Evolutionary conservation across 2,329 filamentous ascomycete genomes (phyloP).

Genomic region (Verticillium klebahnii): DNA sequence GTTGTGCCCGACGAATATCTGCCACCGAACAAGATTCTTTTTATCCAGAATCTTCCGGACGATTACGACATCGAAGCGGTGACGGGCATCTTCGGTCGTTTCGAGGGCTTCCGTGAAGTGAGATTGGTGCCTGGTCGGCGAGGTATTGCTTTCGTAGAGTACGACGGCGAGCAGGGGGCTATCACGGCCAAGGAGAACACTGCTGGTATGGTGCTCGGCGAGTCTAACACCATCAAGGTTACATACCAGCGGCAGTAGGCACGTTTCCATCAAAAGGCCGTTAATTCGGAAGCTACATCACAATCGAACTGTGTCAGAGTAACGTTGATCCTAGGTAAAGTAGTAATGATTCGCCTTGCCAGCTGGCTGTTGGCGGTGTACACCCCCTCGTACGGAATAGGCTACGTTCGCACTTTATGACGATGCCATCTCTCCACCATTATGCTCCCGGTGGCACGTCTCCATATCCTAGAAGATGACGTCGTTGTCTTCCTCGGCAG

Average conservation of each 20-base stretch:
- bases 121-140: constrained; percentile 79
- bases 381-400: background rate
- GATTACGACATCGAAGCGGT: constrained; percentile 79
- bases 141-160: constrained; percentile 95
- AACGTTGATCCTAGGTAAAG: background rate
- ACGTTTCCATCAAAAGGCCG: background rate
- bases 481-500: constrained; percentile 73
- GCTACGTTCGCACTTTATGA: background rate
- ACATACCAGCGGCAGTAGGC: constrained; percentile 86
- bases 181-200: constrained; percentile 94
- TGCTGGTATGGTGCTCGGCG: constrained; percentile 73
- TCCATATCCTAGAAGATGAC: constrained; percentile 65
- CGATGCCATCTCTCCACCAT: background rate
- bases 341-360: background rate
- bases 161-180: constrained; percentile 82
- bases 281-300: background rate
- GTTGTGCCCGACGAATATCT: constrained; percentile 97
- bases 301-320: background rate
- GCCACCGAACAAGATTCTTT: constrained; percentile 94
- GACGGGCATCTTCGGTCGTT: constrained; percentile 76
- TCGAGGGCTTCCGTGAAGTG: constrained; percentile 92
- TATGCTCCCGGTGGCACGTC: background rate
- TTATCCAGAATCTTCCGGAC: constrained; percentile 87
- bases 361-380: background rate
- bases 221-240: constrained; percentile 75